Conservation (phyloP, 2,329 filamentous ascomycete species). For the Dothistroma septosporum region DNA sequence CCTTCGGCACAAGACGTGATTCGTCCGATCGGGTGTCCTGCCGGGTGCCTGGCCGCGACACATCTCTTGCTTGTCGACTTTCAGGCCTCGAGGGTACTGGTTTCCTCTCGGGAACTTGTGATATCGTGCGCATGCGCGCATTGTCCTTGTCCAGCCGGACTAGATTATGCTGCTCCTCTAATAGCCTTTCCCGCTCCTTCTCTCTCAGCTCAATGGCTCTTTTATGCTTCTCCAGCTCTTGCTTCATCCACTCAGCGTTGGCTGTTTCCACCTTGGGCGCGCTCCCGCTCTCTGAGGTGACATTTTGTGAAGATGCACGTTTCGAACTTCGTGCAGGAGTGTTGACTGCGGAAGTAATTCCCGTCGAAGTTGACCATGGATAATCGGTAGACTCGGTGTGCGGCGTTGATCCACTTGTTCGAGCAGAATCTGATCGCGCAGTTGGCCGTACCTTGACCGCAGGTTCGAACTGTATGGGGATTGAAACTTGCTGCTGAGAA, state of each 20-base stretch:
- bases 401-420: slow-evolving; percentile 39
- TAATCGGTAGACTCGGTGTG: slow-evolving; percentile 41
- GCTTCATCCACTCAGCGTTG: slow-evolving; percentile 43
- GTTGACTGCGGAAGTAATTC: slow-evolving; percentile 40
- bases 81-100: slow-evolving; percentile 23
- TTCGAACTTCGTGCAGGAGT: slow-evolving; percentile 40
- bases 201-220: slow-evolving; percentile 23
- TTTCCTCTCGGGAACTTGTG: slow-evolving; percentile 25
- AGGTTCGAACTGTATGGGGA: slow-evolving; percentile 30
- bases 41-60: slow-evolving; percentile 7
- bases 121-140: slow-evolving; percentile 8
- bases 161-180: slow-evolving; percentile 12
- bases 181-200: slow-evolving; percentile 9
- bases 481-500: slow-evolving; percentile 1
- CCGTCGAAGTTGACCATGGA: slow-evolving; percentile 39
- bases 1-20: background rate
- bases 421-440: slow-evolving; percentile 25
- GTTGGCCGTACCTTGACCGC: slow-evolving; percentile 29
- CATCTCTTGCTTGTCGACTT: slow-evolving; percentile 14
- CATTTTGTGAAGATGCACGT: slow-evolving; percentile 37
- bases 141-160: slow-evolving; percentile 6
- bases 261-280: slow-evolving; percentile 37
- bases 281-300: slow-evolving; percentile 23
- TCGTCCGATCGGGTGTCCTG: slow-evolving; percentile 4
- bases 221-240: slow-evolving; percentile 40